Percentiles rank a stretch among this genome's conserved stretches.
phyloP scores from a whole-genome alignment of 768 basidiomycete genomes.

The Russula dissimulans region DNA sequence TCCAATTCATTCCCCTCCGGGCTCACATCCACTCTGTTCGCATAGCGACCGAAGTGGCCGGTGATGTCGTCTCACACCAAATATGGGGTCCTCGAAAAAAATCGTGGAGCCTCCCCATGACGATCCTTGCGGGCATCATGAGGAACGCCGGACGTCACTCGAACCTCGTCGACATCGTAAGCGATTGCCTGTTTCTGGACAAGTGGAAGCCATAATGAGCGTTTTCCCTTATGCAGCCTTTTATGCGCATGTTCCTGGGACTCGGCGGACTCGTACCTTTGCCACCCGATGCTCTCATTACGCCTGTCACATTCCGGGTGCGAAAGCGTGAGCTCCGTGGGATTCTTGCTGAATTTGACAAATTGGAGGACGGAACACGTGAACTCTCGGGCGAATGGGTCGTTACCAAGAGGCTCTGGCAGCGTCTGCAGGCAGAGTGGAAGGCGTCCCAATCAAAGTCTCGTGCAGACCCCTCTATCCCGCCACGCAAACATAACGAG shows the following conservation, averaged over 20 bases:
- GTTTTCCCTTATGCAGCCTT: slow-evolving; percentile 26
- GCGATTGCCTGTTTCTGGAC: slow-evolving; percentile 15
- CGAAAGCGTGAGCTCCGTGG: slow-evolving; percentile 64
- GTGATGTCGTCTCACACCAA: slow-evolving; percentile 68
- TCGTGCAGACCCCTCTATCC: slow-evolving; percentile 1
- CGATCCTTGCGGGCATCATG: slow-evolving; percentile 76
- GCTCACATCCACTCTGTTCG: slow-evolving; percentile 29
- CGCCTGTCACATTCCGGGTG: slow-evolving; percentile 87
- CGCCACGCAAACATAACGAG: slow-evolving; percentile 41
- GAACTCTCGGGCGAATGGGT: slow-evolving; percentile 96
- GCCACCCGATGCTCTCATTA: slow-evolving; percentile 87
- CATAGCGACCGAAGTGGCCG: slow-evolving; percentile 38
- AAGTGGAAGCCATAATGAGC: neutral
- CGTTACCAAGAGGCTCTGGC: slow-evolving; percentile 89
- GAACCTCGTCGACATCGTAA: slow-evolving; percentile 72
- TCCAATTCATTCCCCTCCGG: neutral
- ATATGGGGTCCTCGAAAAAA: slow-evolving; percentile 82
- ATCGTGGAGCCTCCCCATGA: slow-evolving; percentile 94
- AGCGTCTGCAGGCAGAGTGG: slow-evolving; percentile 75
- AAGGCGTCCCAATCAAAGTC: slow-evolving; percentile 31
- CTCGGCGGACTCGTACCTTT: slow-evolving; percentile 76
- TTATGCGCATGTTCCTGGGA: slow-evolving; percentile 58
- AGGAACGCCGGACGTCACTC: slow-evolving; percentile 76
- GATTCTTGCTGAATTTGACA: slow-evolving; percentile 68
- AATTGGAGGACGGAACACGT: slow-evolving; percentile 61